Conservation (phyloP, 2,329 filamentous ascomycete genomes). For the Curvularia verruculosa region DNA sequence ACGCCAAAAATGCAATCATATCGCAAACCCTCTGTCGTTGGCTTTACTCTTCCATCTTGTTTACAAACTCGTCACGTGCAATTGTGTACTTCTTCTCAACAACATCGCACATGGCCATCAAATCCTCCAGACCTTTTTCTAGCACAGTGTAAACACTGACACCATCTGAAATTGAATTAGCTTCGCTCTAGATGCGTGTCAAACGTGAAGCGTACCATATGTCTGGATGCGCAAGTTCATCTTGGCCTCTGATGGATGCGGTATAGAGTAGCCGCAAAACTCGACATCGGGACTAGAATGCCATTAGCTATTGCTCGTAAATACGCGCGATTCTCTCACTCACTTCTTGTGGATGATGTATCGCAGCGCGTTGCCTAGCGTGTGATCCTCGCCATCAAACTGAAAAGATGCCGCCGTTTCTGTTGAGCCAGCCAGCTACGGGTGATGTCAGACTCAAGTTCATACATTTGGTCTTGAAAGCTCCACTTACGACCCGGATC, state of each 20-base stretch:
- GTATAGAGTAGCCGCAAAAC: conserved; percentile 97
- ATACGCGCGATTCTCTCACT: conserved; percentile 28
- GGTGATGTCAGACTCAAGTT: conserved; percentile 1
- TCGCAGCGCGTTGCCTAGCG: conserved; percentile 88
- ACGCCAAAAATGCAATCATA: conserved; percentile 43
- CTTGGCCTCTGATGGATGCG: conserved; percentile 91
- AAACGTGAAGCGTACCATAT: conserved; percentile 67
- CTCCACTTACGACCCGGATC: conserved; percentile 52
- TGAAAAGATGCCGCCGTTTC: conserved; percentile 94
- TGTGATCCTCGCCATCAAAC: conserved; percentile 92
- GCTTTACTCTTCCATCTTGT: conserved; percentile 37
- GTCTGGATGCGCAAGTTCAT: conserved; percentile 99
- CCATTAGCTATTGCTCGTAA: conserved; percentile 1
- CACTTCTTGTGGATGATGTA: conserved; percentile 99
- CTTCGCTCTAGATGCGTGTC: neutral
- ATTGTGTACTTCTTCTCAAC: conserved; percentile 86
- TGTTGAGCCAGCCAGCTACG: conserved; percentile 78
- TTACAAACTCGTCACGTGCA: conserved; percentile 67
- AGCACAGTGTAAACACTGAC: conserved; percentile 83
- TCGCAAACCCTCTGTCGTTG: neutral
- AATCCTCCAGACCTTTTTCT: conserved; percentile 85
- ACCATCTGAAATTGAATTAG: conserved; percentile 62
- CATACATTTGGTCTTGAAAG: too few relatives aligned
- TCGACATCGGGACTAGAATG: conserved; percentile 82
- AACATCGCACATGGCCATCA: conserved; percentile 91